Evolutionary conservation across 345 rosid genomes (phyloP), one percentile per base, ranked within the genome.

Genomic region (Eucalyptus cloeziana): DNA sequence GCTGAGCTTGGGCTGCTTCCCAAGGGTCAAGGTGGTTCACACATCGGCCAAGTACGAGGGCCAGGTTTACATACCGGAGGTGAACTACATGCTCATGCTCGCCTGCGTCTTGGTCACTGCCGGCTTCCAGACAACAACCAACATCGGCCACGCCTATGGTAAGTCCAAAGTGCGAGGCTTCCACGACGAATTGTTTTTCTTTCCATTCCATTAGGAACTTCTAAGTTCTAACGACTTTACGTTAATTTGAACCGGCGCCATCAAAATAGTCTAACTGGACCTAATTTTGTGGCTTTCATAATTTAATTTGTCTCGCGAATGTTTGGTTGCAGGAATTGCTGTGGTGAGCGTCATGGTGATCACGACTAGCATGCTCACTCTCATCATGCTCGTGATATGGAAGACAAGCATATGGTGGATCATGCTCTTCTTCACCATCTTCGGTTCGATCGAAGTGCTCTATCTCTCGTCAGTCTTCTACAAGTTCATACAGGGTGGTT

Each of bases 111-210:
- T 93, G 0, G 96, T 97, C 89, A 91, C 94, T 19, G 87, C 89
- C 1, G 89, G 71, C 89, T 97, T 96, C 91, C 91, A 79, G 88
- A 92, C 95, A 43, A 95, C 97, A 1, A 93, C 91, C 15, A 93
- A 93, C 81, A 95, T 97, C 7, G 99, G 98, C 6, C 83, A 96
- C 30, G 98, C 99, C 27, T 96, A 95, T 43, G 99, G 99, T 94
- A 88, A 89, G 86, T 62, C 31, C 17, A 45, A 88, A 71, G 25
- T 30, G n/a, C 17, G 27, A 17, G 30, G 21, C 40, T 50, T 71
- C 49, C 30, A 40, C 13, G 24, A 54, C 25, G 43, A 87, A 87
- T 49, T 13, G 15, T 13, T 86, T 17, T 45, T 12, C 11, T 67
- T 67, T 67, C 43, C 71, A 31, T 31, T 8, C 43, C 79, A 67